phyloP scores from a whole-genome alignment of 176 grass and related monocot species.

The Eleusine indica region DNA sequence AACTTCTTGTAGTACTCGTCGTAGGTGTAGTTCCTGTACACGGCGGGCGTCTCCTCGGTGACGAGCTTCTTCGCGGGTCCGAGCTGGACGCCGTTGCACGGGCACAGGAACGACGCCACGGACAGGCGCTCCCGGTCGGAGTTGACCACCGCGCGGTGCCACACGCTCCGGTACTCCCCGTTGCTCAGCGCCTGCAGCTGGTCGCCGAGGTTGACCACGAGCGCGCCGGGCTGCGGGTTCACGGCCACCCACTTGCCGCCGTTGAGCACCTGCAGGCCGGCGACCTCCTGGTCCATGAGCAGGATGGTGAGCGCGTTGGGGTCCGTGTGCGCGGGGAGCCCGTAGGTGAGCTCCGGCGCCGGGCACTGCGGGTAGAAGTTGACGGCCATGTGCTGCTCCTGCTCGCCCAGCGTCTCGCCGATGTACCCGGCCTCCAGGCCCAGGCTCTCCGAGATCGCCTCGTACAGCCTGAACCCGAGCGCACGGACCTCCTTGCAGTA shows the following conservation, averaged over 20 bases:
- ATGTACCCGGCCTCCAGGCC: constrained; percentile 66
- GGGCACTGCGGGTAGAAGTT: constrained; percentile 90
- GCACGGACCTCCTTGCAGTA: constrained; percentile 69
- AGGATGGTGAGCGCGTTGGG: constrained; percentile 90
- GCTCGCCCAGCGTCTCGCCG: constrained; percentile 56
- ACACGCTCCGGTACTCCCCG: constrained; percentile 78
- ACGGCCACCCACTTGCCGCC: constrained; percentile 72
- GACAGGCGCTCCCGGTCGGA: constrained; percentile 62
- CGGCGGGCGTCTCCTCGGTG: constrained; percentile 46
- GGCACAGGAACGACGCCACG: constrained; percentile 85
- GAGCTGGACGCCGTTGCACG: constrained; percentile 59
- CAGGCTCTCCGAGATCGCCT: constrained; percentile 64
- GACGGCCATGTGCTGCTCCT: constrained; percentile 90
- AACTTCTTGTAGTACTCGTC: constrained; percentile 88
- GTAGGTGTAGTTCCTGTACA: constrained; percentile 76
- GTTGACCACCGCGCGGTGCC: constrained; percentile 85
- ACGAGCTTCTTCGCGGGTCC: constrained; percentile 68
- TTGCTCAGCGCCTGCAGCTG: constrained; percentile 89
- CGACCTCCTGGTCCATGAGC: constrained; percentile 70
- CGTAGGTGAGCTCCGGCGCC: constrained; percentile 72
- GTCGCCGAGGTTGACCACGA: constrained; percentile 82
- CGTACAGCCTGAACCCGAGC: constrained; percentile 64
- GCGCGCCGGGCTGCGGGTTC: constrained; percentile 57
- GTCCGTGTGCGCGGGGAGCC: constrained; percentile 80
- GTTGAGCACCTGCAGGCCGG: constrained; percentile 72